Evolutionary conservation across 305 asterid genomes (phyloP), one percentile per base, ranked within the genome.

Genomic region (Euphrasia arctica): DNA sequence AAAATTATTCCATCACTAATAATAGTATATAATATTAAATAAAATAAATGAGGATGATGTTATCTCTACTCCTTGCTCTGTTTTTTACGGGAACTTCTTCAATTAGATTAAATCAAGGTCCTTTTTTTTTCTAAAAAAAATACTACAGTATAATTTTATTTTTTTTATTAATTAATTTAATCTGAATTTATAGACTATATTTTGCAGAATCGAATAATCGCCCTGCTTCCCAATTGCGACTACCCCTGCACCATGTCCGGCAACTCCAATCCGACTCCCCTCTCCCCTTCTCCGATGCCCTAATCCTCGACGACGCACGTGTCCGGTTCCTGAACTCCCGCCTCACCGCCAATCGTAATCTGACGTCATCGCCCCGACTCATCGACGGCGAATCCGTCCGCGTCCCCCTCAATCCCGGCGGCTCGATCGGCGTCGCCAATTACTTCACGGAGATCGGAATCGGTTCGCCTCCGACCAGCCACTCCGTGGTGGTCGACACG

Each of bases 371-470:
- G 13, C 57, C 25, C 52, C 62, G 28, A 15, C 69, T 60, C 51
- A 45, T 71, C 5, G 65, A 72, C 2, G 75, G 65, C 5, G 71
- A 72, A 32, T 66, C 75, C 3, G 48, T 73, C 31, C 52, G 59
- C 1, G 78, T 71, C 15, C 86, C 89, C 9, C 67, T 80, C 57
- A 75, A 75, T 58, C 80, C 83, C 2, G 90, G 87, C 0, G 32
- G n/a, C 41, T 13, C 76, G 1, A 68, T 81, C 14, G 85, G 82
- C 12, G 59, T 79, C 5, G 79, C 68, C 14, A 81, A 79, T 63
- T 83, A 81, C 84, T 79, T 68, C 74, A 79, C 85, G 18, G 74
- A 60, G 64, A 70, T 83, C 12, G 90, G 90, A 25, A 48, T 83
- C 1, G 90, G 90, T 51, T 76, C 73, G 4, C 90, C 90, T 2